Base-by-base conservation (phyloP, 805 yeast genomes). In the Diddensiella santjacobensis region DNA sequence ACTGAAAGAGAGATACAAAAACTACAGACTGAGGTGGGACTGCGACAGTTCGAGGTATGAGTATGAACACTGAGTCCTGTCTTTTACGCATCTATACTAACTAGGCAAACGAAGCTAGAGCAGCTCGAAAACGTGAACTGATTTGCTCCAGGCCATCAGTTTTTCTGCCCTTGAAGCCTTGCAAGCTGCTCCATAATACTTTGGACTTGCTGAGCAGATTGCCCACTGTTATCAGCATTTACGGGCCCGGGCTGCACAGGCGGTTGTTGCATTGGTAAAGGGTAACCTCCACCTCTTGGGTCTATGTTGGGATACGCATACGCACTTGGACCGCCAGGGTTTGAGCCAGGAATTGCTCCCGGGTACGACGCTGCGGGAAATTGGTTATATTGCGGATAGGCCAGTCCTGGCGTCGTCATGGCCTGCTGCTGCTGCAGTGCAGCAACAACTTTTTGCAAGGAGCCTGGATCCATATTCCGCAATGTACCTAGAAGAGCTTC, bases 391-490 rank as follows among this genome's bases (percentile, higher is more conserved):
- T 43, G 26, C 40, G 54, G 30, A 13, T 40, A 31, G 33, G 50
- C 30, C 18, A 45, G 44, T 23, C 40, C 45, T 18, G 47, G 24
- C 38, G 52, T 3, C 29, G 46, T 42, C 38, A 47, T 15, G n/a
- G 44, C 40, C 42, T 56, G 60, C 41, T 53, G 61, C 31, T 56
- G 60, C 18, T 60, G 62, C 8, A 61, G 51, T 6, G 57, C 59
- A 15, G 56, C 45, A 4, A 62, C 93, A 13, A 87, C 85, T 15
- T 73, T 78, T 62, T 87, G 87, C 58, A 88, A 71, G 35, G 89
- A 80, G 49, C 68, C 71, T 33, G 93, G 87, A 65, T 88, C 95
- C 56, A 87, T 65, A 55, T 86, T 86, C 66, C 86, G 95, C 40
- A 87, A 55, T 51, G 82, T 71, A 5, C 55, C 54, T 33, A 60